A percentile compares a stretch with the other conserved stretches of the same genome.
Conservation (phyloP, 1,139 yeast species). For the Blastobotrys persicus region DNA sequence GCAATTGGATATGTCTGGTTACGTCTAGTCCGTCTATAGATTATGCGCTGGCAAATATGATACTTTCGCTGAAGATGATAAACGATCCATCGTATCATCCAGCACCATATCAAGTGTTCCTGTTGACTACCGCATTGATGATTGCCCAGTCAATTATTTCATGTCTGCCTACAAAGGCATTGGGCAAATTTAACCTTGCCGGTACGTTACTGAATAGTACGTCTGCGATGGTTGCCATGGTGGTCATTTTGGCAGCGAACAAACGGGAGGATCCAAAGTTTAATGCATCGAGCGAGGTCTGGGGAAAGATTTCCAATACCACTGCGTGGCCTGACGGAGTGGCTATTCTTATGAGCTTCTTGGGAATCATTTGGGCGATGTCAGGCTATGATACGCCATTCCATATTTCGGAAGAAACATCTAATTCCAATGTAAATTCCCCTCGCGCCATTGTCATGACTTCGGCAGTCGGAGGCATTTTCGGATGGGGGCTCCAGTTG, state of each 20-base stretch:
- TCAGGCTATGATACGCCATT: constrained; percentile 74
- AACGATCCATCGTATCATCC: constrained; percentile 41
- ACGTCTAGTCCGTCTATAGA: constrained; percentile 65
- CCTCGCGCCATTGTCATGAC: constrained; percentile 68
- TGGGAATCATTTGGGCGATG: constrained; percentile 75
- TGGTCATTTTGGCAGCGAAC: constrained; percentile 57
- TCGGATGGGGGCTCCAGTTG: constrained; percentile 63
- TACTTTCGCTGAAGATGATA: constrained; percentile 50
- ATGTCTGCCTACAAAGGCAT: constrained; percentile 49
- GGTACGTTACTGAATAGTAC: constrained; percentile 51
- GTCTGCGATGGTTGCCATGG: constrained; percentile 54
- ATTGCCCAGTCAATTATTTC: constrained; percentile 44
- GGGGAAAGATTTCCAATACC: constrained; percentile 55
- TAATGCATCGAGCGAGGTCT: constrained; percentile 51
- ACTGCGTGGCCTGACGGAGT: constrained; percentile 70
- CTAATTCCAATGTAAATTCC: constrained; percentile 60
- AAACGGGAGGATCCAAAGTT: constrained; percentile 46
- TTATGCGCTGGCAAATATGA: constrained; percentile 59
- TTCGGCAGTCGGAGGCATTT: constrained; percentile 55
- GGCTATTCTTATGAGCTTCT: constrained; percentile 57
- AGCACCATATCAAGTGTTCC: constrained; percentile 51
- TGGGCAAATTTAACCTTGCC: constrained; percentile 53
- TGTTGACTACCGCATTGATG: constrained; percentile 53
- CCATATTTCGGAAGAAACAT: constrained; percentile 69
- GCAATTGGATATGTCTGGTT: constrained; percentile 56